phyloP scores from a whole-genome alignment of 1,139 yeast genomes.

The Pichia norvegensis region DNA sequence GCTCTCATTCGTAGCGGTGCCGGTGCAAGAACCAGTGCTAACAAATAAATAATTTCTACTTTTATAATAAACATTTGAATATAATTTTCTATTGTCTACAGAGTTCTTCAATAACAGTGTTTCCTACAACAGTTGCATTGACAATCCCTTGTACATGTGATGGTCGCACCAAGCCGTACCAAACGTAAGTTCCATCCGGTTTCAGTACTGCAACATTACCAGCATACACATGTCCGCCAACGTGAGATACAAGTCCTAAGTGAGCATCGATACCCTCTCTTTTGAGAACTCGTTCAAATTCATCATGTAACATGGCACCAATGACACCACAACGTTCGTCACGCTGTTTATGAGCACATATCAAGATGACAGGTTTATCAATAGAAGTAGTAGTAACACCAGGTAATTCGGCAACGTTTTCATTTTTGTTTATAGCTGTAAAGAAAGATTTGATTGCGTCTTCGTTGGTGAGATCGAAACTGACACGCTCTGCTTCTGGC shows the following conservation, averaged over 20 bases:
- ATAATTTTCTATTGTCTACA: constrained; percentile 49
- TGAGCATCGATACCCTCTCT: constrained; percentile 26
- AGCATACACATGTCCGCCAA: constrained; percentile 76
- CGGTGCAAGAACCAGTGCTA: constrained; percentile 74
- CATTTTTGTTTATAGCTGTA: neutral
- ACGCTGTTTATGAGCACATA: constrained; percentile 60
- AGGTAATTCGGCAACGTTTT: constrained; percentile 9
- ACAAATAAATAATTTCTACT: constrained; percentile 8
- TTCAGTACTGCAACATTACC: constrained; percentile 60
- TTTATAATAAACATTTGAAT: neutral
- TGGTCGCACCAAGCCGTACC: constrained; percentile 70
- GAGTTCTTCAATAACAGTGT: constrained; percentile 44
- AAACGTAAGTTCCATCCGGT: constrained; percentile 37
- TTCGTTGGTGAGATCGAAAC: neutral
- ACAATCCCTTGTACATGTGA: constrained; percentile 61
- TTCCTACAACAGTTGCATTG: constrained; percentile 41
- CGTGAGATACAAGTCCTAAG: constrained; percentile 55
- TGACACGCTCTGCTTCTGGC: constrained; percentile 11
- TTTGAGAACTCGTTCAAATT: constrained; percentile 40
- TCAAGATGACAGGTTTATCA: constrained; percentile 32
- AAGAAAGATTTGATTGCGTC: constrained; percentile 1
- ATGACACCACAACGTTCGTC: constrained; percentile 61
- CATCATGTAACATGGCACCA: constrained; percentile 49
- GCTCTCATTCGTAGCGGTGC: constrained; percentile 68
- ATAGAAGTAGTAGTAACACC: constrained; percentile 12